phyloP scores from a whole-genome alignment of 73 alveolate species.

The Tetrahymena borealis region DNA sequence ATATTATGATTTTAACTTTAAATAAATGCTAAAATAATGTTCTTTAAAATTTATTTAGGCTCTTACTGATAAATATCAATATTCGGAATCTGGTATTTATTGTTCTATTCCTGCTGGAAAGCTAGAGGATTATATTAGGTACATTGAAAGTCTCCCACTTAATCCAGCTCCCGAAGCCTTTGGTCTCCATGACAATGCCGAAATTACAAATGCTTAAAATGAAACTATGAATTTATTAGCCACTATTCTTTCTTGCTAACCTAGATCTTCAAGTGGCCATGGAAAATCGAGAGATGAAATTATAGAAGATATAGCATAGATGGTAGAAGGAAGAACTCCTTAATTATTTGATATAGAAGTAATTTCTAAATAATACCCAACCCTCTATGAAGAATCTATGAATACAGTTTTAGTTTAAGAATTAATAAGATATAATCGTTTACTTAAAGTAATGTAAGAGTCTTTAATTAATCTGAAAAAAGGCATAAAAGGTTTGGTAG shows the following conservation, averaged over 20 bases:
- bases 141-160: conserved; percentile 77
- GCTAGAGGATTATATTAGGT: conserved; percentile 87
- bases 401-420: conserved; percentile 96
- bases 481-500: conserved; percentile 92
- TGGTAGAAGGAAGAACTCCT: conserved; percentile 80
- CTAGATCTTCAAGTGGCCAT: conserved; percentile 90
- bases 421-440: conserved; percentile 90
- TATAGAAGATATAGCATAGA: conserved; percentile 78
- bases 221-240: conserved; percentile 86
- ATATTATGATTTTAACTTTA: no score
- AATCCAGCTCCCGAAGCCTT: conserved; percentile 94
- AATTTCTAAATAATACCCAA: conserved; percentile 87
- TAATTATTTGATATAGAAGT: conserved; percentile 91
- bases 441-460: conserved; percentile 76
- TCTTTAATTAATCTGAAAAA: conserved; percentile 60
- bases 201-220: conserved; percentile 89
- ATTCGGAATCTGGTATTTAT: conserved; percentile 89
- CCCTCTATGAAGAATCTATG: conserved; percentile 91
- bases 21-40: not conserved
- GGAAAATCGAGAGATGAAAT: conserved; percentile 93
- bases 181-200: conserved; percentile 97
- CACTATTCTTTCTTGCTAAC: conserved; percentile 85
- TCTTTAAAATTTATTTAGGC: conserved; percentile 8
- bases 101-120: conserved; percentile 93
- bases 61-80: conserved; percentile 76